Evolutionary conservation across 495 filamentous ascomycete genomes (phyloP), one percentile per base, ranked within the genome.

Genomic region (Glutinoglossum americanum): DNA sequence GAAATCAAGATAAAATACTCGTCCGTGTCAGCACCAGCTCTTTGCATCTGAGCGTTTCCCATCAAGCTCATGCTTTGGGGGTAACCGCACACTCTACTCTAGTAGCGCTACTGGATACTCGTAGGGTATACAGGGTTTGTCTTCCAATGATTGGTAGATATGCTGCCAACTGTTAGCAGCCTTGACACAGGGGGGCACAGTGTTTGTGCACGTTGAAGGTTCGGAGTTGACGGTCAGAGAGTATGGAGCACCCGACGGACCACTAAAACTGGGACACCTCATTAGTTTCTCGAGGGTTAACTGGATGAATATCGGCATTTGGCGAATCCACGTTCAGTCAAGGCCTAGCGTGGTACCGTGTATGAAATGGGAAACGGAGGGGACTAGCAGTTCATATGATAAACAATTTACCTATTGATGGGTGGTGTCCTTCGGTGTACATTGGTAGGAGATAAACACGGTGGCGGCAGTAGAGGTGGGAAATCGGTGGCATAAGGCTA

Each of bases 1-100:
- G 53, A 54, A 37, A 60, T 48, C 25, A 60, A 30, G 26, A 60
- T 55, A 19, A 60, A 47, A 59, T 60, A 60, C 41, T 60, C 28
- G 51, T 60, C 39, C 17, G 59, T 60, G 53, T 30, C 35, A 26
- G 26, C 56, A 33, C 54, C 59, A 30, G 37, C 4, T 47, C 47
- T 45, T 55, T 60, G 59, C 59, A 60, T 59, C 55, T 47, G 37
- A 21, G 56, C 48, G 25, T 57, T 60, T 49, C 54, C 59, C 56
- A 60, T 60, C 4, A 27, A 32, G 26, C 49, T 53, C 49, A 53
- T 53, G 49, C 49, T 53, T 53, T 28, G 49, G 49, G 25, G 49
- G 25, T 25, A 53, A 30, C 25, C 49, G 49, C 49, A 25, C 25
- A 25, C 25, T 27, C 23, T 53, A 23, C 23, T 32, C 11, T 21